Base-by-base conservation (phyloP, 164 flowering plant species). In the Vitis cinerea region DNA sequence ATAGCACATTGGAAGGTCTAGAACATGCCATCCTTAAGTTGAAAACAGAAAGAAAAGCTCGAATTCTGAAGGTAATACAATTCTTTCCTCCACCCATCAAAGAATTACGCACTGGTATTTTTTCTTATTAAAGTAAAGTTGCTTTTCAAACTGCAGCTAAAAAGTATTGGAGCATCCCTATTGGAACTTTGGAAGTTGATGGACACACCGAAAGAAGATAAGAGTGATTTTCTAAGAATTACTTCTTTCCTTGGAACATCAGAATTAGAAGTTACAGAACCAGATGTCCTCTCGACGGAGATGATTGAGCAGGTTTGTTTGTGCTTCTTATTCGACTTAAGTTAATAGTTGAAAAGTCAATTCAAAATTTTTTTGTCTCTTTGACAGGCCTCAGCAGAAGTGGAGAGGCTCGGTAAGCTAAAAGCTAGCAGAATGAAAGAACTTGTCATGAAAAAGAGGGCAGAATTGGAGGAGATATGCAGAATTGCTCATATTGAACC, bases 401-500 rank as follows among this genome's bases (percentile, higher is more conserved):
- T 94, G 63, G 91, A 85, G 75, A 85, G 90, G 77, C 87, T 94
- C 2, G 79, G 84, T 64, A 88, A 88, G 67, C 72, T 94, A 73
- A 94, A 94, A 85, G 91, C 97, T 59, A 86, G 91, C 74, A 87
- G 94, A 83, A 90, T 94, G 97, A 94, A 94, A 73, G 97, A 94
- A 74, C 83, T 94, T 60, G 97, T 94, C 16, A 75, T 88, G 82
- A 94, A 87, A 67, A 89, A 61, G 83, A 90, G 97, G 80, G 80
- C 83, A 51, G 98, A 94, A 65, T 81, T 92, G 74, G 98, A 94
- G 78, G 92, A 92, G 63, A 76, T 90, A 56, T 94, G 98, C 80
- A 72, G 81, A 74, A 71, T 78, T 66, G 80, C 82, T 57, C 98
- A 92, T 73, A 85, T 94, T 57, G 91, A 88, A 79, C 92, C 98